Percentiles rank a stretch among this genome's conserved stretches.
Conservation (phyloP, 148 eudicot genomes). For the Cornus kousa region DNA sequence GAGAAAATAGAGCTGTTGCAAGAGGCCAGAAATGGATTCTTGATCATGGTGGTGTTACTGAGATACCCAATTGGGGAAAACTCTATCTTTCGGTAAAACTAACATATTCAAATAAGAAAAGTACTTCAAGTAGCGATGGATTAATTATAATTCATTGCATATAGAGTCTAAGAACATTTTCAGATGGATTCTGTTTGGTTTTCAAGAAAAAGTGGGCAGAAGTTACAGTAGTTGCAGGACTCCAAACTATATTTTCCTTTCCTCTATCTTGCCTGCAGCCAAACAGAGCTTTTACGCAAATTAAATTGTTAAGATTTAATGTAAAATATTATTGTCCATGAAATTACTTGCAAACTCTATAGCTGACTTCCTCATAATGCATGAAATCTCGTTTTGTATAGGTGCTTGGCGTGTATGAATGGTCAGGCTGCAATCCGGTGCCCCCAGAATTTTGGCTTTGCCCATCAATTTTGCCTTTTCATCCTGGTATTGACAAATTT, state of each 20-base stretch:
- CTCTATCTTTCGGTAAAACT: slow-evolving; percentile 1
- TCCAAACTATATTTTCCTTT: too few relatives aligned
- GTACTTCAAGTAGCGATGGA: too few relatives aligned
- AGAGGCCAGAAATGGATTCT: slow-evolving; percentile 11
- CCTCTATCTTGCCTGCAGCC: not conserved
- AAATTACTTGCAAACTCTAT: not conserved
- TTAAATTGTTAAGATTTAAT: not conserved
- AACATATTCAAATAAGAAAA: not conserved
- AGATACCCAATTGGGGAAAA: slow-evolving; percentile 10
- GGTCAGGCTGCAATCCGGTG: slow-evolving; percentile 13
- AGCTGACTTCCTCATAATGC: not conserved
- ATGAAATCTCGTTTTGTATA: not conserved
- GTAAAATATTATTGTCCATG: not conserved
- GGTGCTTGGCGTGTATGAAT: slow-evolving; percentile 12
- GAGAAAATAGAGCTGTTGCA: not conserved
- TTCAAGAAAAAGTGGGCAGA: not conserved
- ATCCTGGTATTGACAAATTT: not conserved
- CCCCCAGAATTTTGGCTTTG: slow-evolving; percentile 13
- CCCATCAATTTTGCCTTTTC: slow-evolving; percentile 2
- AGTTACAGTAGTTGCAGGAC: not conserved
- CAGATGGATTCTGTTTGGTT: not conserved
- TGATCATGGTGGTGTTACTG: slow-evolving; percentile 7
- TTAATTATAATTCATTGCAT: too few relatives aligned
- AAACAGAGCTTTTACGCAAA: not conserved
- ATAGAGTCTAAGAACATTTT: too few relatives aligned